These are phyloP conservation scores for Cucumis melo DNA, from an alignment of 306 rosid genomes.

Conservation along the genomic window DNA sequence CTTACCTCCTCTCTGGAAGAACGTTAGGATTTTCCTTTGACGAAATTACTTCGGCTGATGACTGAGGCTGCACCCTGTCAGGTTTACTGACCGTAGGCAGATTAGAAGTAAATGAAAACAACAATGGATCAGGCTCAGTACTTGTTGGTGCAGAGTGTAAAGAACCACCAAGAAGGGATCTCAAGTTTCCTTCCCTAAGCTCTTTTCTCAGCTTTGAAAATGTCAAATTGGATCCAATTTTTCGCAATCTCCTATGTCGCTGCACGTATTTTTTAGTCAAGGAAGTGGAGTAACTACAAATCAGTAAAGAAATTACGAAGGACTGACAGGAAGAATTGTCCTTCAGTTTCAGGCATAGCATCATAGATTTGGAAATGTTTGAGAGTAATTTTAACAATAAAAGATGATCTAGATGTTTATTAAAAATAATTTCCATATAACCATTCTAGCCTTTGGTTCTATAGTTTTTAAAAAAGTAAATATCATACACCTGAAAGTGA, in stretches of 20 bases:
- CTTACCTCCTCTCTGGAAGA: constrained; percentile 16
- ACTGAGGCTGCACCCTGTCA: constrained; percentile 18
- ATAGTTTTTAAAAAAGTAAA: no score
- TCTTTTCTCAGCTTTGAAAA: constrained; percentile 63
- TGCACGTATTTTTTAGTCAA: constrained; percentile 63
- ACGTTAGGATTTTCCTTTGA: constrained; percentile 35
- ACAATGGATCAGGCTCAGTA: constrained; percentile 68
- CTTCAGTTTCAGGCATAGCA: neutral
- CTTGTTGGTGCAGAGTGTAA: constrained; percentile 32
- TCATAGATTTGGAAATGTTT: no score
- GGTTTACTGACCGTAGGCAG: constrained; percentile 31
- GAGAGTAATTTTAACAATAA: neutral
- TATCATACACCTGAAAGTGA: neutral
- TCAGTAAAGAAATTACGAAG: neutral
- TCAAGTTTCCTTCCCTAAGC: constrained; percentile 65
- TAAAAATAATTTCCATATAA: neutral
- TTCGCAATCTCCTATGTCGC: constrained; percentile 66
- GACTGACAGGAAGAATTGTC: neutral
- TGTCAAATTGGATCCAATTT: constrained; percentile 46
- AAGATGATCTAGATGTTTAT: neutral
- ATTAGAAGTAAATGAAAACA: constrained; percentile 71
- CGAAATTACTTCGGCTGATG: constrained; percentile 25
- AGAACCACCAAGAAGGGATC: constrained; percentile 74
- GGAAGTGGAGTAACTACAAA: constrained; percentile 18
- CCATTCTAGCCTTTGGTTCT: neutral